Evolutionary conservation across 2,329 filamentous ascomycete genomes (phyloP).

Genomic region (Cladophialophora immunda): DNA sequence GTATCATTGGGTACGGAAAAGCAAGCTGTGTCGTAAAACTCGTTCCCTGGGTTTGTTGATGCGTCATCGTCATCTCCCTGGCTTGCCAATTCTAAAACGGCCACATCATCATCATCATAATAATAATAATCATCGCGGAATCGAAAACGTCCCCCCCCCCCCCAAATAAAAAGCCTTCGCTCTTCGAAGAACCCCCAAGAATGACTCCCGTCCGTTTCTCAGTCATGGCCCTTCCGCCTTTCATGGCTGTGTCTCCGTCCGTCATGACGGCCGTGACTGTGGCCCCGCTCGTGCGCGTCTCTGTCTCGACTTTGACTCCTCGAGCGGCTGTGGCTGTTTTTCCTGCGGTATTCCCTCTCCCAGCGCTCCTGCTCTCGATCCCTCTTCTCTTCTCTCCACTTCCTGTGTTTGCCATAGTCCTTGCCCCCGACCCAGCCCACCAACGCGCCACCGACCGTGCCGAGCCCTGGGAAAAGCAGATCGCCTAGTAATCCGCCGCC

Average conservation of each 20-base stretch:
- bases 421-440: conserved; percentile 41
- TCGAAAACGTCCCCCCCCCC: too few species aligned
- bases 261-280: conserved; percentile 27
- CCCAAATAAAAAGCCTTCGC: not conserved
- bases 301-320: conserved; percentile 35
- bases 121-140: not conserved
- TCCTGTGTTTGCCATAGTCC: conserved; percentile 41
- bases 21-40: not conserved
- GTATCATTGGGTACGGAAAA: not conserved
- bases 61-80: not conserved
- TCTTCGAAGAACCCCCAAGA: not conserved
- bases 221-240: conserved; percentile 23
- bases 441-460: conserved; percentile 41
- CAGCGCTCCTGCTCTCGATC: conserved; percentile 38
- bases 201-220: not conserved
- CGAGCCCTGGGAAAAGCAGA: conserved; percentile 41
- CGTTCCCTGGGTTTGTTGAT: not conserved
- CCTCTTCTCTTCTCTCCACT: conserved; percentile 38
- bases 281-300: conserved; percentile 18
- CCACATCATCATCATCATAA: not conserved
- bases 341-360: conserved; percentile 35
- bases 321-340: conserved; percentile 18
- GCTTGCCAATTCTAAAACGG: not conserved
- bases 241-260: conserved; percentile 21
- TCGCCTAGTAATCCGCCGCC: conserved; percentile 42